Conservation (phyloP, 1,139 yeast genomes). For the Kazachstania sp. region DNA sequence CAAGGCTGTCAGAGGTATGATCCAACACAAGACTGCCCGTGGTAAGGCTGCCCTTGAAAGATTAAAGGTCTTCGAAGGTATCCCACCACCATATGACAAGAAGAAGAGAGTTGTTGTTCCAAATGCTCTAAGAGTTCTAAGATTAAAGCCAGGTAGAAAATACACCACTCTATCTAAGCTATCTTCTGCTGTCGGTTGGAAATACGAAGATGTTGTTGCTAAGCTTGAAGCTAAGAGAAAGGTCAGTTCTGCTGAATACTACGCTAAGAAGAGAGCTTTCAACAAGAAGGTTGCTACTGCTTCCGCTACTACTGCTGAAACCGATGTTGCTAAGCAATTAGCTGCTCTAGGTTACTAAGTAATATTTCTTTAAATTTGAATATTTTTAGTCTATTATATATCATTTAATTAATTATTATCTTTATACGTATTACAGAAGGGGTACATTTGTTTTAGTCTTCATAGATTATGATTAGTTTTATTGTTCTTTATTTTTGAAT, state of each 20-base stretch:
- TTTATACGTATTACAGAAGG: slow-evolving; percentile 1
- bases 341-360: slow-evolving; percentile 78
- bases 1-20: slow-evolving; percentile 99
- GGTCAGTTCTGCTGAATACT: slow-evolving; percentile 98
- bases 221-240: slow-evolving; percentile 99
- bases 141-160: slow-evolving; percentile 99
- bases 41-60: slow-evolving; percentile 99
- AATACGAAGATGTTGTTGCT: slow-evolving; percentile 96
- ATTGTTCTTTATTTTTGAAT: too few relatives aligned
- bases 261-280: slow-evolving; percentile 97
- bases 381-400: slow-evolving; percentile 8
- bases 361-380: slow-evolving; percentile 12
- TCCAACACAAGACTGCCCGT: slow-evolving; percentile 99
- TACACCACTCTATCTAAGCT: slow-evolving; percentile 97
- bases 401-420: slow-evolving; percentile 8
- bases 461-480: background rate
- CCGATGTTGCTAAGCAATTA: slow-evolving; percentile 73
- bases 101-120: slow-evolving; percentile 99
- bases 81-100: slow-evolving; percentile 99
- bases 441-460: background rate
- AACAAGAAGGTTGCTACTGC: slow-evolving; percentile 87
- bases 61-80: slow-evolving; percentile 99
- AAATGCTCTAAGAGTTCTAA: slow-evolving; percentile 97
- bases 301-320: slow-evolving; percentile 57
- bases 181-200: slow-evolving; percentile 98